Evolutionary conservation across 768 basidiomycete genomes (phyloP).

Genomic region (Kwoniella sp.): DNA sequence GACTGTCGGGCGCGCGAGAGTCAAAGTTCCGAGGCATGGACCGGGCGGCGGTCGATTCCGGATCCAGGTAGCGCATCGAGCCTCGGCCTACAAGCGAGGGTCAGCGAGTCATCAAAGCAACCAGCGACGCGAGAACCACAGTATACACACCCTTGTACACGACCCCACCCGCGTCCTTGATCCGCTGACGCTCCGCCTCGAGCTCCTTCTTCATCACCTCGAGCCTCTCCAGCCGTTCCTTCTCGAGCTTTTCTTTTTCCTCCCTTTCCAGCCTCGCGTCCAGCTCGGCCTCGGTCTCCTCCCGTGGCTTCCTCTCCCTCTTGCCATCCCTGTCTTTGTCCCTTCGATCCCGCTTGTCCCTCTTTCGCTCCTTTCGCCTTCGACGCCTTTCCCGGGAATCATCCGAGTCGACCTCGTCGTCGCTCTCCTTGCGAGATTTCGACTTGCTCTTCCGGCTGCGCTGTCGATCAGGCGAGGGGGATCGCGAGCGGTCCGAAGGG

Average conservation of each 20-base stretch:
- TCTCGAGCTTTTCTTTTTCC: conserved; percentile 44
- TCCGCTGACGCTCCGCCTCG: conserved; percentile 26
- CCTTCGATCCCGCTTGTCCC: conserved; percentile 52
- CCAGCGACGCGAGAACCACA: not conserved
- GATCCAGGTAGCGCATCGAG: conserved; percentile 47
- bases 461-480: conserved; percentile 17
- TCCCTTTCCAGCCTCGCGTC: conserved; percentile 48
- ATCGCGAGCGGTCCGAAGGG: conserved; percentile 16
- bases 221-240: conserved; percentile 25
- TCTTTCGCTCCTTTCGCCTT: conserved; percentile 50
- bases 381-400: conserved; percentile 48
- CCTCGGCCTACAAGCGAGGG: conserved; percentile 37
- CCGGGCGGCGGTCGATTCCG: conserved; percentile 23
- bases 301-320: conserved; percentile 19
- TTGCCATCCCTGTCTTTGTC: conserved; percentile 45
- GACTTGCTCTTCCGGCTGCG: conserved; percentile 13
- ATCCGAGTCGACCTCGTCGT: conserved; percentile 6
- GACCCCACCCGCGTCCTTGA: conserved; percentile 34
- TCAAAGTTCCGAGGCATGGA: conserved; percentile 23
- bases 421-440: conserved; percentile 5
- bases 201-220: conserved; percentile 30
- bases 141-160: conserved; percentile 44
- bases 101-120: not conserved
- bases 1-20: conserved; percentile 13
- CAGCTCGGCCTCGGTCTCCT: conserved; percentile 46